Evolutionary conservation across 495 filamentous ascomycete species (phyloP).

Genomic region (Podospora didyma): DNA sequence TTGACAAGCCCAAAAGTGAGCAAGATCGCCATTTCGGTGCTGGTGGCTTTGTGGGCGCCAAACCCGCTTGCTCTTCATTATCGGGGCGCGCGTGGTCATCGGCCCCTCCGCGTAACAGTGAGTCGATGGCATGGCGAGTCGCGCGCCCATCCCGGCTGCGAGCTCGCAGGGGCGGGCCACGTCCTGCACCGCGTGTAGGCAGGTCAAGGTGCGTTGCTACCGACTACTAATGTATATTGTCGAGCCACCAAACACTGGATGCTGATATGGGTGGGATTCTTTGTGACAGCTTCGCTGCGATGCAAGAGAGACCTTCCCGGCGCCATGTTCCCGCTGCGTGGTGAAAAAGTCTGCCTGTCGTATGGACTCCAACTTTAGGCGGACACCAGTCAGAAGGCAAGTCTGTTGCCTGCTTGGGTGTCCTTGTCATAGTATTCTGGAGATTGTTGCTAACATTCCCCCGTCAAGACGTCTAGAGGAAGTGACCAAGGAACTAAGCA

Average conservation of each 20-base stretch:
- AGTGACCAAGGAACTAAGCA: not conserved
- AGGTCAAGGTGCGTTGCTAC: not conserved
- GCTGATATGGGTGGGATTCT: too few species aligned
- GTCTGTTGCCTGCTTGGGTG: too few species aligned
- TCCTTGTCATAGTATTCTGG: too few species aligned
- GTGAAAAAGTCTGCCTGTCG: not conserved
- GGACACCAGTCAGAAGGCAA: not conserved
- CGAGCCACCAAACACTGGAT: not conserved
- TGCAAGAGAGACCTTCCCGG: not conserved
- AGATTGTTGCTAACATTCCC: too few species aligned
- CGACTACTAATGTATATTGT: not conserved
- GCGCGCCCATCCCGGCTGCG: not conserved
- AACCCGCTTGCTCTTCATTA: too few species aligned
- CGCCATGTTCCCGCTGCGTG: not conserved
- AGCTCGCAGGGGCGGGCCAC: not conserved
- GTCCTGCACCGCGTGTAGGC: not conserved
- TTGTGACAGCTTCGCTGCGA: not conserved
- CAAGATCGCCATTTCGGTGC: too few species aligned
- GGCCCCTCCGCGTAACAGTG: too few species aligned
- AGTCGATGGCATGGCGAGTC: not conserved
- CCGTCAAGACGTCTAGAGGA: not conserved
- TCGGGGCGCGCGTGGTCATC: too few species aligned
- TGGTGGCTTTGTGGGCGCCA: too few species aligned
- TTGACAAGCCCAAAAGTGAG: too few species aligned
- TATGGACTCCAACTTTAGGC: not conserved